Base-by-base conservation (phyloP, 2,329 filamentous ascomycete genomes). In the Penicillium sp. region DNA sequence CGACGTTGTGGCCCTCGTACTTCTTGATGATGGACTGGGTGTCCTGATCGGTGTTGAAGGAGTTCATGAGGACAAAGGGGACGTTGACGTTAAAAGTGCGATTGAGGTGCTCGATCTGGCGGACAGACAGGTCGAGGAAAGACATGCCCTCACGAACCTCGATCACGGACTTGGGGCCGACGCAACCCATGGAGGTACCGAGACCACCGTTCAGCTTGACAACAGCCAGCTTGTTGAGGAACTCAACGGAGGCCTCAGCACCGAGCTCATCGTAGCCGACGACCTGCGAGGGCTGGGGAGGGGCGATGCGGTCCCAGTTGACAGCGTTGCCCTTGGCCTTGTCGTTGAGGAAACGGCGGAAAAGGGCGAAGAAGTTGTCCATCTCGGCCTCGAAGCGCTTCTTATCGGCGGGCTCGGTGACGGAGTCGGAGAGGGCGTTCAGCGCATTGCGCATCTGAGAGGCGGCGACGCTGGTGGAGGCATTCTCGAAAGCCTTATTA, bases 141-240 rank as follows among this genome's bases (percentile, higher is more conserved):
- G 94, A 99, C 94, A 97, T 99, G 86, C 94, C 94, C 70, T 99
- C 94, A 79, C 94, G 92, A 74, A 99, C 94, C 78, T 99, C 94
- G 68, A 99, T 99, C 73, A 99, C 94, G 43, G 94, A 99, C 84
- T 99, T 99, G 79, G 94, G 94, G 61, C 94, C 94, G 69, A 99
- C 94, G 70, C 94, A 99, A 72, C 94, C 94, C 94, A 99, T 99
- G 52, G 94, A 99, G 67, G 94, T 99, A 85, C 94, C 94, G 47
- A 99, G 88, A 82, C 94, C 94, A 83, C 94, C 94, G 72, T 99
- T 99, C 73, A 99, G 90, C 89, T 99, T 99, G 75, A 99, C 87
- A 45, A 99, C 94, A 39, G 94, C 94, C 59, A 99, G 86, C 82
- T 99, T 99, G 84, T 88, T 96, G 65, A 99, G 85, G 83, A 96